Conservation (phyloP, 345 rosid species). For the Corymbia maculata region DNA sequence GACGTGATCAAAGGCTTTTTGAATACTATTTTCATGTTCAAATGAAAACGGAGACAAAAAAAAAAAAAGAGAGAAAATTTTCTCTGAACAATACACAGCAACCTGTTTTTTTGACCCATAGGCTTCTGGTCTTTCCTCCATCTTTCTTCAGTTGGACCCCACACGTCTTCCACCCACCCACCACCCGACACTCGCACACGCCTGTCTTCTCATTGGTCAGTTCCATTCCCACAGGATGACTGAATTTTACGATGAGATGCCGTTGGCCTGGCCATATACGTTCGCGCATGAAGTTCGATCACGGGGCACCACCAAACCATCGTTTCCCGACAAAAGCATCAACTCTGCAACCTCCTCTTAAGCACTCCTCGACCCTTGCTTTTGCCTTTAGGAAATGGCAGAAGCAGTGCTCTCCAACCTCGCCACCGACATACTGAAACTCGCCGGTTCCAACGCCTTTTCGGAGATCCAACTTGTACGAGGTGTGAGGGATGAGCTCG, state of each 20-base stretch:
- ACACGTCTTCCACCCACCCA: neutral
- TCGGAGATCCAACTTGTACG: too few relatives aligned
- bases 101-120: too few relatives aligned
- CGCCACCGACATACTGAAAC: too few relatives aligned
- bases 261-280: neutral
- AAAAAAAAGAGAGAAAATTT: too few relatives aligned
- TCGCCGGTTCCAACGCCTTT: too few relatives aligned
- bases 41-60: neutral
- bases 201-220: too few relatives aligned
- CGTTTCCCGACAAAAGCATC: neutral
- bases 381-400: neutral
- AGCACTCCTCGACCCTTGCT: neutral
- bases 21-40: neutral
- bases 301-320: neutral
- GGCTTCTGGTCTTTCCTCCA: too few relatives aligned
- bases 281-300: neutral
- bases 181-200: too few relatives aligned
- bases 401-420: neutral
- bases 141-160: too few relatives aligned
- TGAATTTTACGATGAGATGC: too few relatives aligned
- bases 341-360: neutral
- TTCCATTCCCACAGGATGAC: too few relatives aligned
- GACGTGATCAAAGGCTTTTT: neutral
- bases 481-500: neutral
- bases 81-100: too few relatives aligned